Base-by-base conservation (phyloP, 2,329 filamentous ascomycete genomes). In the Cryphonectria naterciae region DNA sequence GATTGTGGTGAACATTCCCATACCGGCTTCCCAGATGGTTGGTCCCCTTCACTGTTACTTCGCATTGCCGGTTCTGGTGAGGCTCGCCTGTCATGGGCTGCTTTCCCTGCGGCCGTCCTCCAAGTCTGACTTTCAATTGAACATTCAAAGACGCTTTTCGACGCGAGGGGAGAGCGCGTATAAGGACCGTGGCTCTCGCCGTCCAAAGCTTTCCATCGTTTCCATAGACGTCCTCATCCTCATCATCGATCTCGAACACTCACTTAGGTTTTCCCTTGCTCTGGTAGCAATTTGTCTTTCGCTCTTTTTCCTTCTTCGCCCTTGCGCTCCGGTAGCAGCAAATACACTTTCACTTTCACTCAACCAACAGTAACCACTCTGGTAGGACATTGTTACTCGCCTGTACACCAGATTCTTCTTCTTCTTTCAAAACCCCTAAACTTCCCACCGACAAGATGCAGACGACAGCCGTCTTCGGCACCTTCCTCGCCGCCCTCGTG, bases 241-340 rank as follows among this genome's bases (percentile, higher is more conserved):
- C 61, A 25, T 46, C 35, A 46, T 46, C 39, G 15, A 13, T 8
- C 41, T 49, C 19, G 6, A 63, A 25, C 60, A 46, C 25, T 22
- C n/a, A 4, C 39, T 28, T n/a, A 11, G 37, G 19, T n/a, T 63
- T 32, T 46, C 61, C 32, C 39, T n/a, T 37, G 32, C 58, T 61
- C 35, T 61, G 35, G 32, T 6, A 39, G 58, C 58, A 61, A 37
- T 2, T 49, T 49, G 17, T 35, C 15, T 61, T 8, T 19, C 17
- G 37, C 37, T n/a, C n/a, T 43, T 43, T 15, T 17, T 28, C 25
- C 13, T 11, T 17, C 37, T 41, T 43, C n/a, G 46, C 10, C 25
- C 25, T n/a, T 41, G n/a, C 15, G n/a, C 61, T 63, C 39, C 61
- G 61, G 61, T 28, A 46, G 39, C 39, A 63, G 39, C 61, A 25